Base-by-base conservation (phyloP, 2,329 filamentous ascomycete genomes). In the Phialocephala subalpina region DNA sequence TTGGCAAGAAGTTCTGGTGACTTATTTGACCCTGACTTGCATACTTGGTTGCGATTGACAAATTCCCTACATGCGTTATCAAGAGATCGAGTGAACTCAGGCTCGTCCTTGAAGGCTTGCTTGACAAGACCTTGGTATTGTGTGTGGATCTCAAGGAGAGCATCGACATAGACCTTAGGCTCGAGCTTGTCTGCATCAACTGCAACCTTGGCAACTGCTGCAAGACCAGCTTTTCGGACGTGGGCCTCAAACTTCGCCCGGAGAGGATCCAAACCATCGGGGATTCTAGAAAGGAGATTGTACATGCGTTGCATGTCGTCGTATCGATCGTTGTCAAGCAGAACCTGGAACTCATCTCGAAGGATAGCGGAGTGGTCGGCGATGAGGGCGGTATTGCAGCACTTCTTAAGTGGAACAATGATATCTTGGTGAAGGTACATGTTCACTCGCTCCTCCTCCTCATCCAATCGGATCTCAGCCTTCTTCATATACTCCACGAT, bases 401-500 rank as follows among this genome's bases (percentile, higher is more conserved):
- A 89, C 74, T 92, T 93, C 82, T 94, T 97, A 62, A 99, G 83
- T 18, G 90, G 90, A 8, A 89, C 82, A 72, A 92, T 92, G 65
- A 98, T 97, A 79, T 99, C 96, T 40, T 89, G 88, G 75, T 98
- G 93, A 55, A 99, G 85, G 76, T 97, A 99, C 76, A 98, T 88
- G 70, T 89, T 89, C 11, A 99, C 96, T 29, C 96, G 92, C 76
- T 95, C 93, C 81, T 97, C 96, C 79, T 99, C 96, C 79, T 99
- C 96, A 8, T 93, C 88, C 67, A 99, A 81, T 36, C 96, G 90
- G 49, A 88, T 81, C 80, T 98, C 95, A 0, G 96, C 97, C 86
- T 99, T 99, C 84, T 98, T 98, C 96, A 99, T 98, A 81, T 98
- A 99, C 77, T 99, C 96, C 38, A 99, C 94, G 3, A 99, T 94